Conservation (phyloP, 2,329 filamentous ascomycete genomes). For the Coleophoma eucalyptorum region DNA sequence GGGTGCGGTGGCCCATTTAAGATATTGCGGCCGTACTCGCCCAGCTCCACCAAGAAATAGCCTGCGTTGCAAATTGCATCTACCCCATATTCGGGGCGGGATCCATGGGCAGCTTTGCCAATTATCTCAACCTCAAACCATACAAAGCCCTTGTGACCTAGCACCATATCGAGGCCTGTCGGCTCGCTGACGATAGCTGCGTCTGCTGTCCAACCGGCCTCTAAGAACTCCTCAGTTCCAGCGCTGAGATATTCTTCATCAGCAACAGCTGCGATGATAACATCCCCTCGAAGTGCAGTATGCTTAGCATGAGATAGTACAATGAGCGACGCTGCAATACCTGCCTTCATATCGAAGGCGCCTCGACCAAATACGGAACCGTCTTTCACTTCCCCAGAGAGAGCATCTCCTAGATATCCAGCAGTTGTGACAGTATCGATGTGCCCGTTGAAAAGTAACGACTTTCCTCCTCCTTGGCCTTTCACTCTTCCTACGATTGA, state of each 20-base stretch:
- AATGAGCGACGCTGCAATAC: constrained; percentile 28
- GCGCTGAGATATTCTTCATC: constrained; percentile 49
- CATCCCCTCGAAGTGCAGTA: constrained; percentile 37
- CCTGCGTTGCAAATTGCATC: constrained; percentile 47
- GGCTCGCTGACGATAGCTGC: constrained; percentile 47
- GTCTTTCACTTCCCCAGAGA: constrained; percentile 4
- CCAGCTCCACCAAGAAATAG: constrained; percentile 40
- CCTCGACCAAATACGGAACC: constrained; percentile 6
- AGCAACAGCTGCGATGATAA: constrained; percentile 49
- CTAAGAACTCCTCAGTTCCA: constrained; percentile 45
- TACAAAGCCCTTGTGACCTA: constrained; percentile 47
- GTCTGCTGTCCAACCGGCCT: constrained; percentile 49
- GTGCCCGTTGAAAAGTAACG: constrained; percentile 8
- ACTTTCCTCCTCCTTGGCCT: constrained; percentile 32
- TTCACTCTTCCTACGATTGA: constrained; percentile 45
- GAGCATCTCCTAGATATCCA: constrained; percentile 5
- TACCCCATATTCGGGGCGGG: constrained; percentile 37
- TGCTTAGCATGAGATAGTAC: constrained; percentile 34
- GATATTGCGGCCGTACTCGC: constrained; percentile 35
- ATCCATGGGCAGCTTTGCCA: constrained; percentile 39
- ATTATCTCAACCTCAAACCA: constrained; percentile 39
- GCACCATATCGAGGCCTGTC: constrained; percentile 36
- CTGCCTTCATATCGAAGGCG: constrained; percentile 6
- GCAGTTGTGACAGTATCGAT: constrained; percentile 8
- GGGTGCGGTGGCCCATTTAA: constrained; percentile 22